Conservation (phyloP, 768 basidiomycete species). For the Hypsizygus marmoreus region DNA sequence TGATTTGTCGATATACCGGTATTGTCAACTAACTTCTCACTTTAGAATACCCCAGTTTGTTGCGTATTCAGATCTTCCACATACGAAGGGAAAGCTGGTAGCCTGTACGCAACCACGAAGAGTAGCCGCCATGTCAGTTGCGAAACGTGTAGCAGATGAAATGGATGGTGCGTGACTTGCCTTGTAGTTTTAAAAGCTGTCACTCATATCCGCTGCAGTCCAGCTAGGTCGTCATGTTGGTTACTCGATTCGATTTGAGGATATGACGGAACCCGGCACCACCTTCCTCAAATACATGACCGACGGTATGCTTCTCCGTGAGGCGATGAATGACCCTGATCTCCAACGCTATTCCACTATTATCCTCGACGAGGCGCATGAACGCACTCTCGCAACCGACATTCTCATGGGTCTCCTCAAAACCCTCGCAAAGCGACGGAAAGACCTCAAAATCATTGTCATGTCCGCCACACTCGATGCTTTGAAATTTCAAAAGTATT, state of each 20-base stretch:
- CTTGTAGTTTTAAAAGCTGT: constrained; percentile 7
- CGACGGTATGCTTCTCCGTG: constrained; percentile 97
- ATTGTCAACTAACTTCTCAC: constrained; percentile 13
- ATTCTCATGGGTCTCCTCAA: constrained; percentile 98
- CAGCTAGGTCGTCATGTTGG: constrained; percentile 93
- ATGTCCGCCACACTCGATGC: constrained; percentile 99
- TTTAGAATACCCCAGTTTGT: constrained; percentile 95
- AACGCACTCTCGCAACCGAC: constrained; percentile 96
- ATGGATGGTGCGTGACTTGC: constrained; percentile 80
- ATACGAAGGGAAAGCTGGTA: constrained; percentile 85
- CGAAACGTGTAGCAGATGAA: constrained; percentile 97
- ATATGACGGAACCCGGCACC: constrained; percentile 86
- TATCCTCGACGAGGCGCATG: constrained; percentile 98
- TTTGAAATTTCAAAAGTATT: constrained; percentile 96
- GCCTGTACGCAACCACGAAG: constrained; percentile 97
- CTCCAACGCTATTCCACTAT: constrained; percentile 93
- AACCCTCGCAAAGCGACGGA: constrained; percentile 71
- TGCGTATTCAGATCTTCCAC: constrained; percentile 89
- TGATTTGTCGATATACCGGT: neutral
- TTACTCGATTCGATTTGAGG: constrained; percentile 98
- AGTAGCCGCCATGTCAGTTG: constrained; percentile 97
- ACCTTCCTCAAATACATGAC: constrained; percentile 99
- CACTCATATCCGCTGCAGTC: constrained; percentile 49
- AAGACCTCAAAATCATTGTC: constrained; percentile 94
- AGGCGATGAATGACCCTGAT: constrained; percentile 95